Conservation (phyloP, 352 stramenopile genomes). For the Phytophthora aleatoria region DNA sequence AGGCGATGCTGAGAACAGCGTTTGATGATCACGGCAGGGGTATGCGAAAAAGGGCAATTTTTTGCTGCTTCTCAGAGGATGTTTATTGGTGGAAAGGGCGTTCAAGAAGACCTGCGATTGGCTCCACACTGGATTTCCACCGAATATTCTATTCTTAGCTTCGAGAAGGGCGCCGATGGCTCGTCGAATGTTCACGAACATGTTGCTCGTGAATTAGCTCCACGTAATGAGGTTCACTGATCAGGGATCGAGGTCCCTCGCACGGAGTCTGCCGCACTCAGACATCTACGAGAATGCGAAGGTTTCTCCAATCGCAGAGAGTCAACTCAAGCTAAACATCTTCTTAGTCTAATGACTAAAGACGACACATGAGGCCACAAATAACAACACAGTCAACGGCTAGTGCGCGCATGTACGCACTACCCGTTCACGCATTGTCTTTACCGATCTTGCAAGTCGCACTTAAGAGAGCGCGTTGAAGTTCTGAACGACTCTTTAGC, state of each 20-base stretch:
- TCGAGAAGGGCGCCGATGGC: slow-evolving; percentile 24
- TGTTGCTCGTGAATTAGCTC: not conserved
- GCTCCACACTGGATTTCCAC: slow-evolving; percentile 4
- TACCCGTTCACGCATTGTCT: too few relatives aligned
- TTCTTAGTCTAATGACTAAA: not conserved
- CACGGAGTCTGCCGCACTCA: not conserved
- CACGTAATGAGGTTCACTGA: not conserved
- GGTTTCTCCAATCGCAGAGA: slow-evolving; percentile 20
- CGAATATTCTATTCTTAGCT: slow-evolving; percentile 36
- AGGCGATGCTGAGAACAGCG: not conserved
- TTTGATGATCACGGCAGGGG: slow-evolving; percentile 31
- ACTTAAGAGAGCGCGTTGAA: slow-evolving; percentile 33
- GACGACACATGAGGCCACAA: not conserved
- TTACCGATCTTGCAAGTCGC: not conserved
- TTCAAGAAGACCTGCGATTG: slow-evolving; percentile 13
- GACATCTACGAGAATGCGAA: slow-evolving; percentile 6
- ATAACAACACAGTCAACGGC: not conserved
- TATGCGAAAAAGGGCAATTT: slow-evolving; percentile 26
- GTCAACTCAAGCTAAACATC: slow-evolving; percentile 10
- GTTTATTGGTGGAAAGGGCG: slow-evolving; percentile 25
- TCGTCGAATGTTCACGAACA: slow-evolving; percentile 38
- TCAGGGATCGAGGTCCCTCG: slow-evolving; percentile 11
- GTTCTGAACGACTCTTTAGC: slow-evolving; percentile 1
- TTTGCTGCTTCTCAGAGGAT: slow-evolving; percentile 9
- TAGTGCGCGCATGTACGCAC: not conserved